Percentiles rank a stretch among this genome's conserved stretches.
Conservation (phyloP, 2,329 filamentous ascomycete genomes). For the Lithohypha guttulata region DNA sequence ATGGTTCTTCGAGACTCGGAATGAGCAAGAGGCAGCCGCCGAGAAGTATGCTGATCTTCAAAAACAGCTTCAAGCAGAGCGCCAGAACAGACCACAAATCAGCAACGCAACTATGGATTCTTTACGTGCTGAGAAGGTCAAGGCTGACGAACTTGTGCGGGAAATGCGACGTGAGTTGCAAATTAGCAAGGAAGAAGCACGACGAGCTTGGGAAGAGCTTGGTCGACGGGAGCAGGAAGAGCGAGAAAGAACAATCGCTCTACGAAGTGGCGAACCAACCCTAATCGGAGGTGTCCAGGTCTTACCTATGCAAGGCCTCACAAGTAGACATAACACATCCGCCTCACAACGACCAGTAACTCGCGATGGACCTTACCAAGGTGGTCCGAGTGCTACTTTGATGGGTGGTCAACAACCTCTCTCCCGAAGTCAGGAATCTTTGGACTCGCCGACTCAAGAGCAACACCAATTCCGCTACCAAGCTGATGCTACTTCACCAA, state of each 20-base stretch:
- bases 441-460: conserved; percentile 27
- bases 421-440: conserved; percentile 19
- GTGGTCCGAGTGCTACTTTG: conserved; percentile 25
- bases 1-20: conserved; percentile 93
- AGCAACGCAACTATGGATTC: conserved; percentile 50
- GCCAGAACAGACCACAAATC: conserved; percentile 23
- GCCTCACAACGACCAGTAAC: conserved; percentile 33
- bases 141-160: conserved; percentile 64
- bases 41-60: conserved; percentile 77
- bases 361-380: conserved; percentile 34
- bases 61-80: conserved; percentile 43
- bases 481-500: conserved; percentile 38
- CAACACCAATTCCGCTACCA: conserved; percentile 42
- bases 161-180: conserved; percentile 88
- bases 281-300: conserved; percentile 90
- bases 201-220: conserved; percentile 93
- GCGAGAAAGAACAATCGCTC: conserved; percentile 70
- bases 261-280: conserved; percentile 79
- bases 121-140: conserved; percentile 56
- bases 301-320: conserved; percentile 73
- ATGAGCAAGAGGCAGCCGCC: conserved; percentile 73
- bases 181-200: conserved; percentile 92
- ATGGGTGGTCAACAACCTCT: conserved; percentile 24
- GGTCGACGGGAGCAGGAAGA: conserved; percentile 88
- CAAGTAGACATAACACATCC: conserved; percentile 43